Base-by-base conservation (phyloP, 73 alveolate genomes). In the Blepharisma japonicum region DNA sequence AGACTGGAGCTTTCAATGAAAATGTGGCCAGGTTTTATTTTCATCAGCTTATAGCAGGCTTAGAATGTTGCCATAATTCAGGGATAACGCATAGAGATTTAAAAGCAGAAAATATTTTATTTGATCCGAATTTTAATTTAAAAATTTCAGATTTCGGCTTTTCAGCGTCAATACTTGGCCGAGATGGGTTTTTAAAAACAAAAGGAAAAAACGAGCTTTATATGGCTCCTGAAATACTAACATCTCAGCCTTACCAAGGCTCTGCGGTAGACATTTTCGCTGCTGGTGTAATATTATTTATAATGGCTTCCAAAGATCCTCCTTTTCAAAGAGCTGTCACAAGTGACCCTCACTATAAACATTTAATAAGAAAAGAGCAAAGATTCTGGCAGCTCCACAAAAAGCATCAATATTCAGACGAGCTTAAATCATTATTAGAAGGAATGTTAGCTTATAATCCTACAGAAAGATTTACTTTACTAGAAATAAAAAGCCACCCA, bases 151-250 rank as follows among this genome's bases (percentile, higher is more conserved):
- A 81, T 71, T 81, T 81, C 55, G 79, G 83, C 45, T 53, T 81
- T 14, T 71, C 84, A 8, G 61, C 48, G 55, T 50, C 77, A 6
- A 25, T 81, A 25, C 9, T 20, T 7, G 88, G 79, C 27, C 71
- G 88, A 23, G 66, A 71, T 27, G 84, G 79, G 49, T 70, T 81
- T 7, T 56, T 49, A 18, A 48, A 81, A 14, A 68, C 89, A 6
- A 76, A 77, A n/a, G 6, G 49, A 20, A 93, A 93, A 1, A 70
- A 86, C 0, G 71, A 61, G 61, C 6, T 56, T 0, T 87, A 83
- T 79, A 56, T 77, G 84, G 87, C 94, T 49, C 96, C 96, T 21
- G 94, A 90, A 78, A 77, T 90, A 6, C 45, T 71, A 6, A 56
- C 21, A 21, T 48, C 72, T 6, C 27, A 83, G 68, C 71, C 71